Evolutionary conservation across 345 rosid genomes (phyloP).

Genomic region (Heritiera fomes): DNA sequence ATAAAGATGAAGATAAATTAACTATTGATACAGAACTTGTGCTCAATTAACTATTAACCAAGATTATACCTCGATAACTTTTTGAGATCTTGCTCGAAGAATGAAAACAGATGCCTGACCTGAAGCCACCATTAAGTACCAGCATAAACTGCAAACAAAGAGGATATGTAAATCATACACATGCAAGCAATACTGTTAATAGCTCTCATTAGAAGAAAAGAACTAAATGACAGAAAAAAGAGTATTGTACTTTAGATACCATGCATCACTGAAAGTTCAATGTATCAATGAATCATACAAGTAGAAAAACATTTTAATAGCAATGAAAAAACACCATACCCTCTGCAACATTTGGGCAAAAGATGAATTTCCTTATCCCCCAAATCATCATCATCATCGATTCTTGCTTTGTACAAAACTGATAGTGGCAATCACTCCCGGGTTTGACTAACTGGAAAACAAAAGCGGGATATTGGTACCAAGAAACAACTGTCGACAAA

Average conservation of each 20-base stretch:
- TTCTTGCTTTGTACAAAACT: slow-evolving; percentile 41
- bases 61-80: slow-evolving; percentile 41
- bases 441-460: slow-evolving; percentile 72
- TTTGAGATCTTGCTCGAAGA: slow-evolving; percentile 33
- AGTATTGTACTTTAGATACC: not conserved
- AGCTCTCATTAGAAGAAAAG: not conserved
- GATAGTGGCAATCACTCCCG: slow-evolving; percentile 80
- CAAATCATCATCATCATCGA: slow-evolving; percentile 35
- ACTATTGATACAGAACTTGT: not conserved
- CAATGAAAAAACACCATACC: slow-evolving; percentile 41
- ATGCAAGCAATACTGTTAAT: not conserved
- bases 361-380: slow-evolving; percentile 54
- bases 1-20: slow-evolving; percentile 22
- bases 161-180: slow-evolving; percentile 5
- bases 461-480: slow-evolving; percentile 59
- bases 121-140: slow-evolving; percentile 65
- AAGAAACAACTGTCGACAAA: slow-evolving; percentile 44
- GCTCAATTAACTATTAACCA: not conserved
- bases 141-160: slow-evolving; percentile 53
- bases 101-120: slow-evolving; percentile 59
- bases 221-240: not conserved
- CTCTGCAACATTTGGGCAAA: slow-evolving; percentile 68
- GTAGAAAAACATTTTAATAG: slow-evolving; percentile 5
- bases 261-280: not conserved
- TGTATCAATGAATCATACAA: not conserved